Base-by-base conservation (phyloP, 805 yeast species). In the Myxozyma monticola region DNA sequence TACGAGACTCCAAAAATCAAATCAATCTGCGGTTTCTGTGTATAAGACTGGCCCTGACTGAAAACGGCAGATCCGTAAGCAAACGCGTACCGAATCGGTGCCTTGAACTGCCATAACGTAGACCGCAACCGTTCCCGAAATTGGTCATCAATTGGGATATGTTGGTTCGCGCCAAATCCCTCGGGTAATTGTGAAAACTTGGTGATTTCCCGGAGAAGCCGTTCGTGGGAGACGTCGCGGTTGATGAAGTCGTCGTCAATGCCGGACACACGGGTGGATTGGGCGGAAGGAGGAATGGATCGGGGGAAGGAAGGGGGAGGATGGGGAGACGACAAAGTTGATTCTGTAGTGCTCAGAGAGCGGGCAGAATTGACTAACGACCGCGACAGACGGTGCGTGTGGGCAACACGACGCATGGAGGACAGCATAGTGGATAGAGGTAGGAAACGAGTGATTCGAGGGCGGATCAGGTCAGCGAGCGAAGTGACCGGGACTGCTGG, bases 1-100 rank as follows among this genome's bases (percentile, higher is more conserved):
- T 83, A 78, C 0, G 84, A 76, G 1, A 90, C 97, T 0, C 87
- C 88, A 61, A 85, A 81, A 10, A 91, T 85, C 68, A 93, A 68
- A 66, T 93, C 99, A 10, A 88, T 79, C 66, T 93, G 98, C 0
- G 89, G 84, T 30, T 76, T 75, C 10, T 66, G 17, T 37, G 40
- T 26, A 15, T 42, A 7, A 12, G 48, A 17, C 35, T 71, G 68
- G 3, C 81, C 83, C 66, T 91, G 99, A 31, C 80, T 76, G 62
- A 93, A 86, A 1, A 93, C 96, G 3, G 96, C 96, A 6, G 95
- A 85, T 1, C 99, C 99, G 67, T 91, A 91, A 0, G 97, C 99
- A 68, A 91, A 86, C 0, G 96, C 83, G 61, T 79, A 85, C 46
- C 80, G 72, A 12, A 88, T 78, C 0, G 93, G 90, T 0, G 91